A percentile compares a stretch with the other conserved stretches of the same genome.
Evolutionary conservation across 495 filamentous ascomycete species (phyloP).

Genomic region (Talaromyces proteolyticus): DNA sequence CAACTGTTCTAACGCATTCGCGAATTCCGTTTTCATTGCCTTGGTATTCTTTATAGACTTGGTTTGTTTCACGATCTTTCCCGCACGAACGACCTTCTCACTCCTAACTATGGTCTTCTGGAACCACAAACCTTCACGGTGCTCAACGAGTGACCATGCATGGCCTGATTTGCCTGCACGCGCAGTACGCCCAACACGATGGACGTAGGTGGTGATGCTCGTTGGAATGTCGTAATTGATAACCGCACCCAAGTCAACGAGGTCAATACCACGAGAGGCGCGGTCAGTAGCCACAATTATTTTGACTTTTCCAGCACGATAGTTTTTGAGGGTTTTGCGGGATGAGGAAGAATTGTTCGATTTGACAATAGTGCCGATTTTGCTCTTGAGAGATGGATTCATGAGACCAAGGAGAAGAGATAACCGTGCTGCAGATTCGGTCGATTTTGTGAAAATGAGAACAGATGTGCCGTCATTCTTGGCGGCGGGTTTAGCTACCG

Average conservation of each 20-base stretch:
- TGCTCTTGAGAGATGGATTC: constrained; percentile 46
- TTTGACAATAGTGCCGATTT: constrained; percentile 66
- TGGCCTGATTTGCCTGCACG: constrained; percentile 70
- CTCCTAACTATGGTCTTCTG: constrained; percentile 63
- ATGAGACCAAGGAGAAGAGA: constrained; percentile 69
- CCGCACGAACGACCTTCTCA: constrained; percentile 36
- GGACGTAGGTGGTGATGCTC: constrained; percentile 76
- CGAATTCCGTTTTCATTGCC: constrained; percentile 52
- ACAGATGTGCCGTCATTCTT: constrained; percentile 25
- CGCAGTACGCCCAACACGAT: constrained; percentile 89
- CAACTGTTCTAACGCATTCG: constrained; percentile 46
- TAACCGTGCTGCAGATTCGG: constrained; percentile 75
- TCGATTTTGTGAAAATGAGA: constrained; percentile 85
- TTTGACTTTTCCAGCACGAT: constrained; percentile 55
- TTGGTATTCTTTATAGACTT: constrained; percentile 32
- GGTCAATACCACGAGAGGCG: constrained; percentile 87
- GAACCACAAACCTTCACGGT: constrained; percentile 81
- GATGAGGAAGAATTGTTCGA: constrained; percentile 61
- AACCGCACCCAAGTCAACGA: constrained; percentile 71
- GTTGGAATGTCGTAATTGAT: constrained; percentile 92
- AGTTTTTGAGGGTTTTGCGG: constrained; percentile 57
- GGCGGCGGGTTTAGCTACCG: neutral
- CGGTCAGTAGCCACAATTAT: constrained; percentile 88
- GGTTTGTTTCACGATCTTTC: constrained; percentile 37
- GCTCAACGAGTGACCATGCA: constrained; percentile 77